These are phyloP conservation scores for Penicillium janthinellum DNA, from an alignment of 2,329 filamentous ascomycete genomes.

Conservation along the genomic window DNA sequence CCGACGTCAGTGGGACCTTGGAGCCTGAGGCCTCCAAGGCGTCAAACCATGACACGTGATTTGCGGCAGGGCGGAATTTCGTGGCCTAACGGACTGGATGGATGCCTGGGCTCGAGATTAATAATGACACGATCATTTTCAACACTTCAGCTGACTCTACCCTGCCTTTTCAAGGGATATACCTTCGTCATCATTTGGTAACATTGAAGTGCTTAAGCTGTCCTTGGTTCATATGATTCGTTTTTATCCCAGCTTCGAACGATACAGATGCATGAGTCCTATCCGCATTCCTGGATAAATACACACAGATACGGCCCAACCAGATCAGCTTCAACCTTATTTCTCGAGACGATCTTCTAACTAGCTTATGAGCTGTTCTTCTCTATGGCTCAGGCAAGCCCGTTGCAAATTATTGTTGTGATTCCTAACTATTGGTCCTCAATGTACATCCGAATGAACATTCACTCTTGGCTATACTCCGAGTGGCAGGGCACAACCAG, in stretches of 20 bases:
- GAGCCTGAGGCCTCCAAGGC: not conserved
- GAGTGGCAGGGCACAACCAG: not conserved
- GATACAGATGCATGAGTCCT: not conserved
- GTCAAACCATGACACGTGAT: not conserved
- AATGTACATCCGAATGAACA: too few relatives aligned
- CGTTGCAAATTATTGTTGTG: too few relatives aligned
- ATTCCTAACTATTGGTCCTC: too few relatives aligned
- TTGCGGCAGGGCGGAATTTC: not conserved
- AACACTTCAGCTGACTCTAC: not conserved
- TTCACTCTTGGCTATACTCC: not conserved
- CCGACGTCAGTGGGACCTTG: conserved; percentile 22
- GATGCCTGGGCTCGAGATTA: not conserved
- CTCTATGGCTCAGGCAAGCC: too few relatives aligned
- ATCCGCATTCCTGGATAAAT: not conserved
- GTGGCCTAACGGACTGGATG: not conserved
- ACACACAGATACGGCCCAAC: not conserved
- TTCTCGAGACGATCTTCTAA: too few relatives aligned
- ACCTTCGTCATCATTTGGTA: not conserved
- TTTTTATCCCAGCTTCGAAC: not conserved
- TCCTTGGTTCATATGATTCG: not conserved
- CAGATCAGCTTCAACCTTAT: too few relatives aligned
- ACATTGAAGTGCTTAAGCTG: not conserved
- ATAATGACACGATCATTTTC: not conserved
- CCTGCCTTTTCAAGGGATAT: not conserved
- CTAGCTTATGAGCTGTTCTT: too few relatives aligned